These are phyloP conservation scores for Flaveria trinervia DNA, from an alignment of 129 eudicot species.

Conservation along the genomic window DNA sequence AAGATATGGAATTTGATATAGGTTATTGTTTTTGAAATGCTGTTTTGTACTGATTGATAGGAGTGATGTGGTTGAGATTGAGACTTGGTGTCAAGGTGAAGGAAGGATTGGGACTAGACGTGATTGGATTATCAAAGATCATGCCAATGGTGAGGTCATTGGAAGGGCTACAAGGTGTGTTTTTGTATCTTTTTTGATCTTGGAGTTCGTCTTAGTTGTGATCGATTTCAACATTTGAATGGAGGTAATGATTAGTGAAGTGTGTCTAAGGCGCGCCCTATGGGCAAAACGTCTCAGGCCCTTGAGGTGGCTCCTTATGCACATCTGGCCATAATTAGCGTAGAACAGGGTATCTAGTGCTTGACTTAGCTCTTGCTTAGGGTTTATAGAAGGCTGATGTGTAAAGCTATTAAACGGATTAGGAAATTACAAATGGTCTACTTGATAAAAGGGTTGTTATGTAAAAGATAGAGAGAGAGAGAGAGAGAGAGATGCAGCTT, in stretches of 20 bases:
- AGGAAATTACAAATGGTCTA: too few relatives aligned
- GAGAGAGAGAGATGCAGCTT: too few relatives aligned
- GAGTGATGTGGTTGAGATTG: conserved; percentile 93
- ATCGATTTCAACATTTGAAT: neutral
- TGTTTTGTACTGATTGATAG: conserved; percentile 36
- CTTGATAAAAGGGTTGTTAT: too few relatives aligned
- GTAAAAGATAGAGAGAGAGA: too few relatives aligned
- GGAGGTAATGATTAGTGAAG: neutral
- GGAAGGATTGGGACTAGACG: conserved; percentile 95
- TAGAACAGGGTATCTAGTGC: too few relatives aligned
- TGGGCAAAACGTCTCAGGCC: too few relatives aligned
- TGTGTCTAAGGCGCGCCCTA: too few relatives aligned
- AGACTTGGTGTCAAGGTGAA: conserved; percentile 98
- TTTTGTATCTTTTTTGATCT: neutral
- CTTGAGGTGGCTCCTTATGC: too few relatives aligned
- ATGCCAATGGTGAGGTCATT: conserved; percentile 79
- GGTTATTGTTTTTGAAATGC: neutral
- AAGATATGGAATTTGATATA: neutral
- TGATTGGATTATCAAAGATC: conserved; percentile 88
- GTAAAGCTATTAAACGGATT: too few relatives aligned
- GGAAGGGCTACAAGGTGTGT: conserved; percentile 93
- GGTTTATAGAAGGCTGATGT: too few relatives aligned
- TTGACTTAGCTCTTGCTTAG: too few relatives aligned
- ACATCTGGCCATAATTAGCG: too few relatives aligned
- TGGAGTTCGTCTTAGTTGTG: neutral